Percentiles rank a stretch among this genome's conserved stretches.
phyloP scores from a whole-genome alignment of 2,329 filamentous ascomycete species.

The Xylariales sp. region DNA sequence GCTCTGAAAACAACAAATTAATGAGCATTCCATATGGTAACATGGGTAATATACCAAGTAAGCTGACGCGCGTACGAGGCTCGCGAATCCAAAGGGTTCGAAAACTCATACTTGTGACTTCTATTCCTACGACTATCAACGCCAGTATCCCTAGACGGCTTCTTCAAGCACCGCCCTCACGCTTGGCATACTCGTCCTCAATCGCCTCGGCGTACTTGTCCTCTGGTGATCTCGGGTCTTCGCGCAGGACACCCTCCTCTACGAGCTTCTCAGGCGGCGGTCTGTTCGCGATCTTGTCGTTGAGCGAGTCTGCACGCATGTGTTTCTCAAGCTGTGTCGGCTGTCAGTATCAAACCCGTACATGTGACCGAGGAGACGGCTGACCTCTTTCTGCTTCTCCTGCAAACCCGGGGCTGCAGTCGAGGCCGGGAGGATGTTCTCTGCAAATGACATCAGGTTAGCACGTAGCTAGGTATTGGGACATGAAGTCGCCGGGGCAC shows the following conservation, averaged over 20 bases:
- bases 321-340: constrained; percentile 63
- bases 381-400: constrained; percentile 70
- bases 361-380: constrained; percentile 12
- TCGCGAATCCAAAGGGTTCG: too few species aligned
- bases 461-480: constrained; percentile 10
- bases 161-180: constrained; percentile 58
- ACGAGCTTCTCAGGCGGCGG: constrained; percentile 73
- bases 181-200: constrained; percentile 60
- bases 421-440: constrained; percentile 80
- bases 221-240: constrained; percentile 56
- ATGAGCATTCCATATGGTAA: too few species aligned
- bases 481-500: too few species aligned
- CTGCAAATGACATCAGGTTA: constrained; percentile 37
- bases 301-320: constrained; percentile 82
- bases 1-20: too few species aligned
- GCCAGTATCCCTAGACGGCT: too few species aligned
- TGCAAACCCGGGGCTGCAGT: constrained; percentile 73
- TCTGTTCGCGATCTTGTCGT: constrained; percentile 77
- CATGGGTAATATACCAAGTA: too few species aligned
- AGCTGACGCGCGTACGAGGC: too few species aligned
- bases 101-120: too few species aligned
- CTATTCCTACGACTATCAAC: too few species aligned
- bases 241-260: constrained; percentile 72
- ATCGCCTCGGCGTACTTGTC: constrained; percentile 57
- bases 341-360: neutral